Evolutionary conservation across 2,329 filamentous ascomycete species (phyloP), one percentile per base, ranked within the genome.

Genomic region (Aspergillus pseudoterreus): DNA sequence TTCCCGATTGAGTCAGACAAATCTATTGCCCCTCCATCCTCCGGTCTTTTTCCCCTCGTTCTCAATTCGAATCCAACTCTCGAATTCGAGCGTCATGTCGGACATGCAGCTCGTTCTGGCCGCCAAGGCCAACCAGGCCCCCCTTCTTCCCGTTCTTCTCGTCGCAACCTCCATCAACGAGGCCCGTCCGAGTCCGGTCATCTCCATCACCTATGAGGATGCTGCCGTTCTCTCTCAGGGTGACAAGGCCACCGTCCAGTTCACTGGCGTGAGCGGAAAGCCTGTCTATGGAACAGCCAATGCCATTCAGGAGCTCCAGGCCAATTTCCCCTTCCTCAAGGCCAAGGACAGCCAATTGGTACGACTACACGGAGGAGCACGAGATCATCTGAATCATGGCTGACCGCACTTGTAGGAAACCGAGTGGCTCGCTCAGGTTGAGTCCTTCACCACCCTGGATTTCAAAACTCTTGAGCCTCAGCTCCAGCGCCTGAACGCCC

Each of bases 401-500:
- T 41, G 33, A 36, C 14, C 46, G 15, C 22, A 19, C 19, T 11
- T 46, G n/a, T 47, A 70, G 70, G 71, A 75, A 60, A 66, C 78
- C 51, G 78, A 83, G 62, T 84, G 82, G 82, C 68, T 83, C 55
- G 71, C 73, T 36, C 78, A 82, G 52, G 71, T 81, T 33, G 71
- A 78, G 43, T 71, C 73, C 15, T 71, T 84, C 50, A 75, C 78
- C 55, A 71, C 78, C 36, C 74, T 82, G 49, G 90, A 96, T 72
- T 94, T 95, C 76, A 95, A 94, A 75, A 78, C 86, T 52, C 84
- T 92, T 58, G 89, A 94, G 67, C 81, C 83, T 22, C 79, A 85
- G 53, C 81, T 95, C 50, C 78, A 82, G 62, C 84, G 88, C 60
- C 84, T 96, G 56, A 90, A 96, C 71, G 88, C 89, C 70, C 88